Percentiles rank a stretch among this genome's conserved stretches.
Evolutionary conservation across 2,329 filamentous ascomycete genomes (phyloP).

Genomic region (Laburnicola sp.): DNA sequence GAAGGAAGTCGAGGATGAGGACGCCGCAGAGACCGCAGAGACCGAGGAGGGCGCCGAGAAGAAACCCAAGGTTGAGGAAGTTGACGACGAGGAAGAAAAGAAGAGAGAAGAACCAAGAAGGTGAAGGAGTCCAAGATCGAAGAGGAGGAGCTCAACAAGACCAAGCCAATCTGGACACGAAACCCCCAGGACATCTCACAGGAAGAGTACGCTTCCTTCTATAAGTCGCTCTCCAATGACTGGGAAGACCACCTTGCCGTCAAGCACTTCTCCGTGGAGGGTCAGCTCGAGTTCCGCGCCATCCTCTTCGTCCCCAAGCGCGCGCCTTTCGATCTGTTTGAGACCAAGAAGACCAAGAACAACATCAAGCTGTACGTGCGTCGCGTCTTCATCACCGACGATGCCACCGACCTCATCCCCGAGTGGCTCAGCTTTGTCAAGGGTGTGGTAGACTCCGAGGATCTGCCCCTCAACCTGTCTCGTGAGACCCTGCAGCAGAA

Average conservation of each 20-base stretch:
- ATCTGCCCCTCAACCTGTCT: slow-evolving; percentile 98
- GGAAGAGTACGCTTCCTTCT: slow-evolving; percentile 98
- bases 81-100: slow-evolving; percentile 82
- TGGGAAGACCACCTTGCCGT: slow-evolving; percentile 99
- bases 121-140: slow-evolving; percentile 98
- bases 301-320: slow-evolving; percentile 99
- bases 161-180: slow-evolving; percentile 99
- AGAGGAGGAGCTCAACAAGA: slow-evolving; percentile 99
- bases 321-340: slow-evolving; percentile 98
- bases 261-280: slow-evolving; percentile 99
- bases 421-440: slow-evolving; percentile 99
- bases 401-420: slow-evolving; percentile 97
- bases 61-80: slow-evolving; percentile 95
- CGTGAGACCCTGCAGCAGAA: slow-evolving; percentile 99
- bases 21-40: slow-evolving; percentile 64
- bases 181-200: slow-evolving; percentile 93
- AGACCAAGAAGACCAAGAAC: slow-evolving; percentile 99
- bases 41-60: slow-evolving; percentile 74
- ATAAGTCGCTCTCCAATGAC: slow-evolving; percentile 99
- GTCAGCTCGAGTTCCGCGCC: slow-evolving; percentile 99
- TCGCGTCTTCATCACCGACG: slow-evolving; percentile 99
- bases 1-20: slow-evolving; percentile 97
- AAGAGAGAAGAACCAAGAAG: slow-evolving; percentile 97
- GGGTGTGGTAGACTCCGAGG: slow-evolving; percentile 99
- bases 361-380: slow-evolving; percentile 99